Percentiles rank a stretch among this genome's conserved stretches.
Conservation (phyloP, 768 basidiomycete genomes). For the Rhodotorula babjevae region DNA sequence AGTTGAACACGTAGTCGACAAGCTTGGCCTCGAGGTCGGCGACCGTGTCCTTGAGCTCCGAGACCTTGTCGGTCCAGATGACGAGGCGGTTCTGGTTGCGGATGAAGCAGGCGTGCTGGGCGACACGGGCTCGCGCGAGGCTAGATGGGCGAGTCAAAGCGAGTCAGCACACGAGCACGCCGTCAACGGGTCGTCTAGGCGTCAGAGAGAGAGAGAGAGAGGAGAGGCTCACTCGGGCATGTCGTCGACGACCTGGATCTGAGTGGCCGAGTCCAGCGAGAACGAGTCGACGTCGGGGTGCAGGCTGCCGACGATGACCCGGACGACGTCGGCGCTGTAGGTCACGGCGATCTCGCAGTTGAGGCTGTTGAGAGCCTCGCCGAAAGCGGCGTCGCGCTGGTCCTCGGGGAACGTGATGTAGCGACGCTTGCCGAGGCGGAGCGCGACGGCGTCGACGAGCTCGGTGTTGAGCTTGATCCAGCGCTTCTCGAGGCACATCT, state of each 20-base stretch:
- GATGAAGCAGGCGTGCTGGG: constrained; percentile 48
- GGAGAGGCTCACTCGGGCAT: constrained; percentile 17
- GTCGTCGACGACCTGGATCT: constrained; percentile 20
- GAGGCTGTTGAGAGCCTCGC: background rate
- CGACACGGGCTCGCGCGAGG: constrained; percentile 42
- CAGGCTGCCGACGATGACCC: background rate
- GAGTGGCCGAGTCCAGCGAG: background rate
- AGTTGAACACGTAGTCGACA: background rate
- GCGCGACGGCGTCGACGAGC: constrained; percentile 1
- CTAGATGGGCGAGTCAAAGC: constrained; percentile 9
- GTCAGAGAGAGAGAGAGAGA: background rate
- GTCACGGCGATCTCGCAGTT: constrained; percentile 20
- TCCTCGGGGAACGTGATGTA: background rate
- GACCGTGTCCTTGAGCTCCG: constrained; percentile 45
- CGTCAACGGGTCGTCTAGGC: too few species aligned
- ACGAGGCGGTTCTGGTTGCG: constrained; percentile 45
- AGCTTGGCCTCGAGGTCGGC: constrained; percentile 28
- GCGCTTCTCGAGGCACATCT: background rate
- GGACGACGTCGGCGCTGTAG: background rate
- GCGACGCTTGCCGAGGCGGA: constrained; percentile 4
- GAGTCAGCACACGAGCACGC: too few species aligned
- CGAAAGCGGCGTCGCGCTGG: background rate
- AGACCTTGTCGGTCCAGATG: constrained; percentile 48
- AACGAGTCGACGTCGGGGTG: background rate
- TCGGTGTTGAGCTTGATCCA: constrained; percentile 1